Evolutionary conservation across 345 rosid species (phyloP).

Genomic region (Cardamine occulta): DNA sequence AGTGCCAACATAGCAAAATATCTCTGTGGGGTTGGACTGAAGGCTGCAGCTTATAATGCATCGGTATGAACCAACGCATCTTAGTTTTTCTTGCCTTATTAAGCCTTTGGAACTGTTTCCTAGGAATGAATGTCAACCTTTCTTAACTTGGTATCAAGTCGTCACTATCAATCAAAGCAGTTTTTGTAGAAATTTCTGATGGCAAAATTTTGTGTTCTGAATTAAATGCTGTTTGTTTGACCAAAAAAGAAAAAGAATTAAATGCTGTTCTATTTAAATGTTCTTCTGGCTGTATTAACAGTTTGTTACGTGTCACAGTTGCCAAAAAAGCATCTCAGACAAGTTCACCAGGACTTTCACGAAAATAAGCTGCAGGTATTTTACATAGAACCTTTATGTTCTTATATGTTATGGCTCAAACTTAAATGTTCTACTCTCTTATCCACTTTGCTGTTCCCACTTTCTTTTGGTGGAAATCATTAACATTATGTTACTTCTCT

Average conservation of each 20-base stretch:
- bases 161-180: conserved; percentile 14
- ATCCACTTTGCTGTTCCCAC: background rate
- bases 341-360: conserved; percentile 78
- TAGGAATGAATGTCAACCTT: conserved; percentile 22
- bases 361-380: conserved; percentile 76
- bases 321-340: conserved; percentile 73
- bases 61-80: conserved; percentile 47
- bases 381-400: conserved; percentile 1
- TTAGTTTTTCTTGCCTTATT: background rate
- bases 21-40: conserved; percentile 67
- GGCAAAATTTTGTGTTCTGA: background rate
- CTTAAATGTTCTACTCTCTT: conserved; percentile 24
- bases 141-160: conserved; percentile 8
- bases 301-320: conserved; percentile 53
- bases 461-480: background rate
- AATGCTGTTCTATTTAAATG: no score
- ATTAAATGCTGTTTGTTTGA: background rate
- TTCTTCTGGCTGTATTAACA: conserved; percentile 16
- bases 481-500: conserved; percentile 15
- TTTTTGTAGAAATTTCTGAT: background rate
- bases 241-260: no score
- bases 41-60: conserved; percentile 94
- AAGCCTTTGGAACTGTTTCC: background rate
- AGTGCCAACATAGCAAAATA: conserved; percentile 66
- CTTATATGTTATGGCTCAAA: background rate